Conservation (phyloP, 352 stramenopile species). For the Phytopythium helicoides region DNA sequence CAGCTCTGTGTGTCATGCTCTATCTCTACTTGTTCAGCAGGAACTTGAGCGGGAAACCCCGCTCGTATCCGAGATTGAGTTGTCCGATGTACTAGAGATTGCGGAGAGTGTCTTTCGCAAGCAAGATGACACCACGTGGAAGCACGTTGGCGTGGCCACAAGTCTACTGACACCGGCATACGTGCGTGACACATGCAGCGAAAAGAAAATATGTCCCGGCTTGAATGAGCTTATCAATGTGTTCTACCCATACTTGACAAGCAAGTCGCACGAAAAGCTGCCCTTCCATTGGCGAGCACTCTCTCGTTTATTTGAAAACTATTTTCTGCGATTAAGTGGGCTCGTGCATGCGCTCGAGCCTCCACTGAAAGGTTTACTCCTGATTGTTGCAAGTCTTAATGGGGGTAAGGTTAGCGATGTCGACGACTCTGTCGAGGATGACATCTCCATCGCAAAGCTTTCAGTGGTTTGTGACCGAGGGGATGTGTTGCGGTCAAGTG, state of each 20-base stretch:
- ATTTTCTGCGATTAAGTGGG: slow-evolving; percentile 16
- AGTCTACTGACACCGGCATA: slow-evolving; percentile 11
- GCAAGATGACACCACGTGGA: slow-evolving; percentile 26
- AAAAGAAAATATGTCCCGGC: slow-evolving; percentile 8
- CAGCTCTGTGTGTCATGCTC: not conserved
- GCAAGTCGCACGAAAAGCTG: slow-evolving; percentile 42
- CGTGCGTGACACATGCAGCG: slow-evolving; percentile 1
- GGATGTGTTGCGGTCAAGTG: slow-evolving; percentile 35
- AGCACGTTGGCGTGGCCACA: slow-evolving; percentile 23
- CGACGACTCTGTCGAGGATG: not conserved
- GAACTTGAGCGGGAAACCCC: slow-evolving; percentile 24
- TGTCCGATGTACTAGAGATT: slow-evolving; percentile 29
- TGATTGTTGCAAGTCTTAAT: slow-evolving; percentile 19
- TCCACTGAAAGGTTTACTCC: slow-evolving; percentile 50
- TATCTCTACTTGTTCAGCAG: slow-evolving; percentile 3
- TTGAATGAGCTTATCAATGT: slow-evolving; percentile 48
- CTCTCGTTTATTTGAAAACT: slow-evolving; percentile 17
- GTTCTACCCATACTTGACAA: slow-evolving; percentile 74
- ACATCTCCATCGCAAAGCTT: slow-evolving; percentile 28
- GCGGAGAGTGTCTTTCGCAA: slow-evolving; percentile 21
- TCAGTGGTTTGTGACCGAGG: slow-evolving; percentile 47
- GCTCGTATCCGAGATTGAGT: slow-evolving; percentile 43
- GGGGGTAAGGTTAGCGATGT: not conserved
- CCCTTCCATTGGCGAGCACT: slow-evolving; percentile 34
- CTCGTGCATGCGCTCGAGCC: slow-evolving; percentile 38